Evolutionary conservation across 1,284 basidiomycete genomes (phyloP).

Genomic region (Cryptococcus sp.): DNA sequence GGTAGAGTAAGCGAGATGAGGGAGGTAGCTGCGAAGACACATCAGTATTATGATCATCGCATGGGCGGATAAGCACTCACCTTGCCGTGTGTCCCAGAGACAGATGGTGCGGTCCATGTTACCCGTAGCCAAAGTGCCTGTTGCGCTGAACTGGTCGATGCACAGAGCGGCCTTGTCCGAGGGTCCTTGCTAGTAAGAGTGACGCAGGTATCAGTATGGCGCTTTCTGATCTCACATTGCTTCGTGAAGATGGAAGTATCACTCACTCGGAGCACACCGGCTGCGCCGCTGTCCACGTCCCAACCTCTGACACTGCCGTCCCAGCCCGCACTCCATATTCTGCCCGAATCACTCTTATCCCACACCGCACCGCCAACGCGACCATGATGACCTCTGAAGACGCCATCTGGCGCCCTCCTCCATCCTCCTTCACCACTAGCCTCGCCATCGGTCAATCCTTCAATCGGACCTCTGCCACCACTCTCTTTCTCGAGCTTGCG

Average conservation of each 20-base stretch:
- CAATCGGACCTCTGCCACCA: conserved; percentile 54
- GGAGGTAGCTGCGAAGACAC: conserved; percentile 44
- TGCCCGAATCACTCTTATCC: conserved; percentile 40
- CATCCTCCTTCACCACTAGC: conserved; percentile 46
- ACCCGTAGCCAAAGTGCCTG: conserved; percentile 56
- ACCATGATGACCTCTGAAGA: conserved; percentile 50
- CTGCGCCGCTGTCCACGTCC: conserved; percentile 54
- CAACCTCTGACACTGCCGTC: conserved; percentile 58
- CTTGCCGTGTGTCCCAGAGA: conserved; percentile 57
- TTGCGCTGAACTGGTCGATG: conserved; percentile 53
- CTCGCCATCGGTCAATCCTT: conserved; percentile 46
- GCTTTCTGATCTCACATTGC: neutral
- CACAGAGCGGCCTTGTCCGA: conserved; percentile 55
- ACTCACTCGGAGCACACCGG: conserved; percentile 51
- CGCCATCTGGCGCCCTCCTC: conserved; percentile 46
- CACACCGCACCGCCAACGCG: conserved; percentile 47
- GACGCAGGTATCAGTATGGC: neutral
- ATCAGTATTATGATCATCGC: conserved; percentile 1
- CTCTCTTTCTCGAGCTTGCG: conserved; percentile 51
- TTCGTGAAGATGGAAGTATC: neutral
- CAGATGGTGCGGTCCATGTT: conserved; percentile 57
- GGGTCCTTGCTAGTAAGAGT: conserved; percentile 47
- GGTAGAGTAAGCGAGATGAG: conserved; percentile 60
- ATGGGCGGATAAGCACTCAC: conserved; percentile 22
- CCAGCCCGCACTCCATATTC: conserved; percentile 54